A percentile compares a stretch with the other conserved stretches of the same genome.
phyloP scores from a whole-genome alignment of 139 green algal species.

The Zygnema cylindricum region DNA sequence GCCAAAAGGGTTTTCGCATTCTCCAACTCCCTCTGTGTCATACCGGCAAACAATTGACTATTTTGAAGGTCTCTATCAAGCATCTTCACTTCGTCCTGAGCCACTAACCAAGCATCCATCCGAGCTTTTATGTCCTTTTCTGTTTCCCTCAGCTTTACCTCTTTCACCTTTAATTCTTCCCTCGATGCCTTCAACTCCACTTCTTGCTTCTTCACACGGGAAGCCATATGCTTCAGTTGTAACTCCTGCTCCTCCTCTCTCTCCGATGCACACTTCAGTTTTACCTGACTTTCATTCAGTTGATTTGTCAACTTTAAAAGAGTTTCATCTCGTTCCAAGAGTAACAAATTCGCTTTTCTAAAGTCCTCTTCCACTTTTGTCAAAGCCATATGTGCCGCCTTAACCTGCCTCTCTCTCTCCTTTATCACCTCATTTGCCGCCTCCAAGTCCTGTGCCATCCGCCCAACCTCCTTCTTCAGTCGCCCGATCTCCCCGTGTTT shows the following conservation, averaged over 20 bases:
- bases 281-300: slow-evolving; percentile 8
- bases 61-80: slow-evolving; percentile 28
- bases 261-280: slow-evolving; percentile 7
- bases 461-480: not conserved
- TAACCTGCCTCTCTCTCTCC: not conserved
- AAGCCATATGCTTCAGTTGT: slow-evolving; percentile 39
- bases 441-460: slow-evolving; percentile 18
- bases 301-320: not conserved
- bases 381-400: slow-evolving; percentile 4
- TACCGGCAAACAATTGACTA: not conserved
- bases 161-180: not conserved
- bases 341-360: slow-evolving; percentile 4
- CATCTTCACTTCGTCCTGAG: slow-evolving; percentile 39
- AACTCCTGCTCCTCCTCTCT: not conserved
- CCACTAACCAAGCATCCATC: not conserved
- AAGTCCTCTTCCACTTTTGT: slow-evolving; percentile 33
- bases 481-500: slow-evolving; percentile 17
- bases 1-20: slow-evolving; percentile 26
- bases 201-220: not conserved
- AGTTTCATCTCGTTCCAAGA: slow-evolving; percentile 29
- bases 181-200: slow-evolving; percentile 33
- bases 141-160: slow-evolving; percentile 28
- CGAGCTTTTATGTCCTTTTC: slow-evolving; percentile 30
- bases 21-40: slow-evolving; percentile 32
- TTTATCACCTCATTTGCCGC: not conserved